Evolutionary conservation across 1,139 yeast species (phyloP), one percentile per base, ranked within the genome.

Genomic region (Tardiomyces digboiensis): DNA sequence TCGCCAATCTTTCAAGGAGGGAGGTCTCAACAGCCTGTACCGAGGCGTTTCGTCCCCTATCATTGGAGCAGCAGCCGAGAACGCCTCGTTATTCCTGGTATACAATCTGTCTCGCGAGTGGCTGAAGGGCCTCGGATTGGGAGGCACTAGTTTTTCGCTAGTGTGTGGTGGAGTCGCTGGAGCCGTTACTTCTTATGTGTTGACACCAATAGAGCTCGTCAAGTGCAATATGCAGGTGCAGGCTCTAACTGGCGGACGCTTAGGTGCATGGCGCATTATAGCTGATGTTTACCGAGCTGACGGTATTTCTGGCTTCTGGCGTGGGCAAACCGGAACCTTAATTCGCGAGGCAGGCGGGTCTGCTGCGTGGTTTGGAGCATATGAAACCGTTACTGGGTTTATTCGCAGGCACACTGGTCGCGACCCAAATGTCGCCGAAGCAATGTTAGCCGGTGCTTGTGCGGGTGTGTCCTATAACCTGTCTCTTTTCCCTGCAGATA

Each of bases 291-390:
- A 75, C 21, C 55, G 53, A 12, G 61, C 65, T 3, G 70, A 75
- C 14, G 97, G 97, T 0, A 10, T 85, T 0, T 44, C 49, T 14
- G 85, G 85, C 1, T 66, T 81, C 48, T 89, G 96, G 96, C 77
- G 76, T 49, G 97, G 97, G 1, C 88, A 88, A 52, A 69, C 79
- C 1, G 82, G 94, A n/a, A 89, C 97, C 0, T 66, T 87, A 45
- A 52, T 85, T 2, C 73, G 97, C 55, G 97, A 89, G 61, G 74
- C 86, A 36, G 81, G 88, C 21, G 97, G 97, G 6, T 85, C 96
- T 1, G 86, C 95, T 3, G 80, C 91, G 2, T 89, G 97, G 97
- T 89, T 89, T 65, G 93, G 95, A 0, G 77, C 91, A 29, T 87
- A 87, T 60, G 96, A 87, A 59, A 66, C 71, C 42, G 65, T 76